Evolutionary conservation across 176 grass and related monocot genomes (phyloP), one percentile per base, ranked within the genome.

Genomic region (Eragrostis nindensis): DNA sequence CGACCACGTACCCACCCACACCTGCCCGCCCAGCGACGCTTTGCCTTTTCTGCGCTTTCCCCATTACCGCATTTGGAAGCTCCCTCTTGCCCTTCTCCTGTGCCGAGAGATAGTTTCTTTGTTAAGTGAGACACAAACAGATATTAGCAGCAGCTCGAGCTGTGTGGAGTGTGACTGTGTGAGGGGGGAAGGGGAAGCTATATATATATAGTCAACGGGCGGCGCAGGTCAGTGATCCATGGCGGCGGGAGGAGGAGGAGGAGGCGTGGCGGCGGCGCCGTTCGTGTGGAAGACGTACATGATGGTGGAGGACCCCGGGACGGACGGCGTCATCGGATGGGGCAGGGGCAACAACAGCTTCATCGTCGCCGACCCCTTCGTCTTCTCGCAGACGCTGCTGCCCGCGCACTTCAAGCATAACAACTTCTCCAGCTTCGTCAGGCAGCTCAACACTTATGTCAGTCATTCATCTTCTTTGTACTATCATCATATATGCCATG

Each of bases 381-480:
- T 86, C 76, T 93, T 93, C 76, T 85, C 94, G 3, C 90, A 89
- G 88, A 91, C 77, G 36, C 78, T 97, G 68, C 89, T 97, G 0
- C 88, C 91, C 15, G 62, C 88, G 3, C 87, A 90, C 89, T 97
- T 94, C 85, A 97, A 97, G 91, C 91, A 97, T 89, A 90, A 75
- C 87, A 97, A 97, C 85, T 97, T 97, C 87, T 97, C 94, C 84
- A 93, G 90, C 84, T 97, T 97, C 89, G 80, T 97, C 65, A 75
- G 94, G 4, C 89, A 94, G 84, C 85, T 94, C 84, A 91, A 94
- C 82, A 94, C 92, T 17, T 91, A 94, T 84, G 94, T 97, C 84
- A 86, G 88, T 42, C 3, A 36, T 36, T 36, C 32, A 36, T 36
- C 32, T 36, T 36, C n/a, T 36, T 36, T 36, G 32, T 36, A 36